Evolutionary conservation across 768 basidiomycete genomes (phyloP).

Genomic region (Botryobasidium botryosum): DNA sequence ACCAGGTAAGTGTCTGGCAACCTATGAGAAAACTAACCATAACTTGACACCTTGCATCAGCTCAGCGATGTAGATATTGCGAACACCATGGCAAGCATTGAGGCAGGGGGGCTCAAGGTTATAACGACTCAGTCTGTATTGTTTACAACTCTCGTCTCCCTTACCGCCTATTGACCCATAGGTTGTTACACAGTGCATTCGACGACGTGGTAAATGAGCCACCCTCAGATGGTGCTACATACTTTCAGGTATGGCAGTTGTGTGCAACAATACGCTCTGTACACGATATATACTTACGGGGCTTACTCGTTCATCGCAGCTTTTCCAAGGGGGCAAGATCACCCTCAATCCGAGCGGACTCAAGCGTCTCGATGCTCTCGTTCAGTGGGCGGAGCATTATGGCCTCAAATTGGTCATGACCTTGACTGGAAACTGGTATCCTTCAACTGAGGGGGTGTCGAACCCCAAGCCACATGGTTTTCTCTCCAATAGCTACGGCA

Average conservation of each 20-base stretch:
- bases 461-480: not conserved
- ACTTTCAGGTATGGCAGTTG: constrained; percentile 4
- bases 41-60: too few species aligned
- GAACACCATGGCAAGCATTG: too few species aligned
- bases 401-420: constrained; percentile 11
- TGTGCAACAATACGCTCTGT: constrained; percentile 8
- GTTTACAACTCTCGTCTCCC: too few species aligned
- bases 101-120: constrained; percentile 11
- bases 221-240: not conserved
- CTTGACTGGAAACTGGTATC: constrained; percentile 13
- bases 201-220: not conserved
- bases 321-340: not conserved
- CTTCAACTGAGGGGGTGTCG: not conserved
- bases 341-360: constrained; percentile 4
- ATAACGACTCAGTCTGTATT: constrained; percentile 1
- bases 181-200: not conserved
- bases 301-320: constrained; percentile 4
- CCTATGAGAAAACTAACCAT: too few species aligned
- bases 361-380: too few species aligned
- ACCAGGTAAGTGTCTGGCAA: constrained; percentile 7
- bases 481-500: too few species aligned
- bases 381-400: constrained; percentile 7
- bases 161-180: too few species aligned
- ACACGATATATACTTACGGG: too few species aligned
- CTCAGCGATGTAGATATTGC: too few species aligned